Base-by-base conservation (phyloP, 108 stramenopile species). In the Nitzschia putrida region DNA sequence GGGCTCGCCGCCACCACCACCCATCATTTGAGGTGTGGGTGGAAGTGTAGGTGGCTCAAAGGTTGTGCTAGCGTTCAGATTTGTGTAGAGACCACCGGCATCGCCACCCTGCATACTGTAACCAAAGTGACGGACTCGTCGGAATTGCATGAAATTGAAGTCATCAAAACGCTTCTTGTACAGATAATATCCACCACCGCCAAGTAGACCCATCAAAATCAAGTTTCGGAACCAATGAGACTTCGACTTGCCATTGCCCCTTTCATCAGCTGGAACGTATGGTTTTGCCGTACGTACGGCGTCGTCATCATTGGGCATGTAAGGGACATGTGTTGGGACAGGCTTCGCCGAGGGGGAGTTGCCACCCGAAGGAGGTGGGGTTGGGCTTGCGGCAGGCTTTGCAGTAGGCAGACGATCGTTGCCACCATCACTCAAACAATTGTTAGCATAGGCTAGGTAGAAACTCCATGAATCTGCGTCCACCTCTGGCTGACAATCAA, bases 31-130 rank as follows among this genome's bases (percentile, higher is more conserved):
- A 8, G 93, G 90, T 21, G 87, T 79, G 0, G 93, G 93, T 57
- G 93, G 93, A 42, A 94, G 78, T 0, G 87, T 61, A 11, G 93
- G 85, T 6, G 93, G 93, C 61, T 91, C 87, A 69, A 94, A 94
- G 9, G 84, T 78, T 42, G 84, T 85, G 10, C 85, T 84, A 42
- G 80, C 76, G 38, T 82, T 80, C 85, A 91, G 58, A 66, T 65
- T 61, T 9, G 54, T 42, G 70, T 87, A 93, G 57, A 89, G 85
- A 40, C 79, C 81, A 44, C 69, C 74, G 25, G 53, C 70, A 49
- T 73, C 56, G 56, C 72, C 69, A 0, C 66, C 56, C 14, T 43
- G 26, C 57, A 66, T 63, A 34, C 73, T 75, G 41, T 77, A 82
- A 26, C 57, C 69, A 55, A 66, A 80, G 29, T 68, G 44, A 12